Evolutionary conservation across 768 basidiomycete species (phyloP), one percentile per base, ranked within the genome.

Genomic region (Phaeotremella fagi): DNA sequence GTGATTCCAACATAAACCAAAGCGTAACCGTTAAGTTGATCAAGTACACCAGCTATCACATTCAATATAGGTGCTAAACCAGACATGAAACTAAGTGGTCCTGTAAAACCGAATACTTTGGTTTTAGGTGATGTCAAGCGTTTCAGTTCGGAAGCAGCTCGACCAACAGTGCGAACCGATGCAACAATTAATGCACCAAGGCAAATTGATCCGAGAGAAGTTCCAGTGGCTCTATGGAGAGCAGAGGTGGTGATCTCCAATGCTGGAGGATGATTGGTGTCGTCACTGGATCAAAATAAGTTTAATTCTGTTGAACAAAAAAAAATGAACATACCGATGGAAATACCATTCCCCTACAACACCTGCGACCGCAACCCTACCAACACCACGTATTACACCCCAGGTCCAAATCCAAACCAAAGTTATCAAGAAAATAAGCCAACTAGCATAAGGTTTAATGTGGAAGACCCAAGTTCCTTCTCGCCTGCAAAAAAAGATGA

Each of bases 301-400:
- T n/a, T 24, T 4, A 26, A 14, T 18, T 4, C 35, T 23, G 16
- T n/a, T n/a, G 12, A 28, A 18, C 47, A 16, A 18, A 33, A 43
- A 35, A 51, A 36, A n/a, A 25, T 26, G 16, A 0, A 70, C 82
- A 66, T 62, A 84, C 81, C 82, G 78, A 25, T 81, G 71, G 75
- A 89, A 94, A 70, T 94, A 95, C 91, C 91, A 97, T 41, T 85
- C 84, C 1, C 90, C 91, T 28, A 97, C 82, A 3, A 91, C 87
- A 26, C 85, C 85, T 0, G 89, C 85, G 52, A 84, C 82, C 2
- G 84, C 82, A 49, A 85, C 87, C 5, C 88, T 79, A 38, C 90
- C 75, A 1, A 88, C 69, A 1, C 90, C 90, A 35, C 90, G 80
- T 18, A 87, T 83, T 4, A 95, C 85, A 9, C 80, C 82, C 81